Evolutionary conservation across 768 basidiomycete species (phyloP).

Genomic region (Boletus subcaerulescens): DNA sequence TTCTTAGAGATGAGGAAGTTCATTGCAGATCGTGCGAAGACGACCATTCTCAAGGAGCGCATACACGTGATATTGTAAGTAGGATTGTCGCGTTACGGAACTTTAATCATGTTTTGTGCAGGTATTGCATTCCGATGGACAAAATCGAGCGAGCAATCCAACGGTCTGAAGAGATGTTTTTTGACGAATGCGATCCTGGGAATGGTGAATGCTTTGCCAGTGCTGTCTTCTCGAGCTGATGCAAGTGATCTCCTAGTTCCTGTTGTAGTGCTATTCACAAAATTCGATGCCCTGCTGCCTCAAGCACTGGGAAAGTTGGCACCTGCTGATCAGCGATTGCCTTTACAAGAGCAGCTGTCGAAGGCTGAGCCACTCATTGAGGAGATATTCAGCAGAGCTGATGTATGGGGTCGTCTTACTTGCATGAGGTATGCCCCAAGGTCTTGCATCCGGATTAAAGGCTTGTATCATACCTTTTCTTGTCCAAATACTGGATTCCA

Average conservation of each 20-base stretch:
- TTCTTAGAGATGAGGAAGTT: background rate
- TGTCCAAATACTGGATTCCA: background rate
- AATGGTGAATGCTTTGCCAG: background rate
- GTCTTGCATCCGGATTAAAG: background rate
- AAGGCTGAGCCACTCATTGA: background rate
- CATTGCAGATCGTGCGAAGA: background rate
- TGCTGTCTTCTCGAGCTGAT: background rate
- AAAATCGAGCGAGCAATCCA: background rate
- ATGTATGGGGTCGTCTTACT: background rate
- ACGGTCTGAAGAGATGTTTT: background rate
- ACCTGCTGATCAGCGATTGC: background rate
- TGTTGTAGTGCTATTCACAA: constrained; percentile 2
- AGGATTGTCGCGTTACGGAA: background rate
- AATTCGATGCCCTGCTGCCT: background rate
- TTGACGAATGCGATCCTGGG: background rate
- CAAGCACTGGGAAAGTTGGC: background rate
- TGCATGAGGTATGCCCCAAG: background rate
- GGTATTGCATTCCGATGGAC: constrained; percentile 10
- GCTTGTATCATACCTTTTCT: background rate
- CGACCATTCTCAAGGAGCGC: background rate
- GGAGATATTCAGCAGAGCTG: background rate
- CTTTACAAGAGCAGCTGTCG: background rate
- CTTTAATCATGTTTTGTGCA: background rate
- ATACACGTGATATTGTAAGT: constrained; percentile 1
- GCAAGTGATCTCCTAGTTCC: background rate